phyloP scores from a whole-genome alignment of 768 basidiomycete species.

The Trametes coccinea region DNA sequence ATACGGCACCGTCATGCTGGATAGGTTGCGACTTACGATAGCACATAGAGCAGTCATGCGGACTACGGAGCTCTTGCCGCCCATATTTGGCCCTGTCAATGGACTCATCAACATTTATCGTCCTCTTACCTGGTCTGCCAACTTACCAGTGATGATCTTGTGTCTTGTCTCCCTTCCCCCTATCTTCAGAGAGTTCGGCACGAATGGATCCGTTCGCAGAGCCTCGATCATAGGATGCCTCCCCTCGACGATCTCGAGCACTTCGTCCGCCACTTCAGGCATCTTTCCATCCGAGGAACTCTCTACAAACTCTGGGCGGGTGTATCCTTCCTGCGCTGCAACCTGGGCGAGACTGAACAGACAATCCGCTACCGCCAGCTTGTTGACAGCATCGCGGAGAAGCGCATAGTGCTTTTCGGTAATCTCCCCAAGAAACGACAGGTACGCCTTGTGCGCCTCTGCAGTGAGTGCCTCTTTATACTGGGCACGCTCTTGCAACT shows the following conservation, averaged over 20 bases:
- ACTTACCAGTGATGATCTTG: slow-evolving; percentile 70
- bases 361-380: slow-evolving; percentile 85
- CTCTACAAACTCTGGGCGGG: slow-evolving; percentile 72
- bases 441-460: slow-evolving; percentile 66
- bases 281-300: slow-evolving; percentile 29
- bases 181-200: slow-evolving; percentile 78
- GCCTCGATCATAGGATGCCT: slow-evolving; percentile 93
- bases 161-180: slow-evolving; percentile 52
- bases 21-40: slow-evolving; percentile 35
- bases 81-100: slow-evolving; percentile 63
- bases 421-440: slow-evolving; percentile 70
- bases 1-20: background rate
- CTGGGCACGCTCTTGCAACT: slow-evolving; percentile 72
- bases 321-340: slow-evolving; percentile 73
- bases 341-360: slow-evolving; percentile 81
- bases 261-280: slow-evolving; percentile 39
- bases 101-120: background rate
- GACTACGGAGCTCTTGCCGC: slow-evolving; percentile 84
- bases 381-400: slow-evolving; percentile 74
- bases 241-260: slow-evolving; percentile 76
- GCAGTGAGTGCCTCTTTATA: slow-evolving; percentile 70
- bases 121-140: background rate
- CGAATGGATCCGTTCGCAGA: slow-evolving; percentile 75
- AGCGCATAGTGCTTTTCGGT: slow-evolving; percentile 63
- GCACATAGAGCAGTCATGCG: slow-evolving; percentile 76